Evolutionary conservation across 306 rosid species (phyloP).

Genomic region (Glycyrrhiza uralensis): DNA sequence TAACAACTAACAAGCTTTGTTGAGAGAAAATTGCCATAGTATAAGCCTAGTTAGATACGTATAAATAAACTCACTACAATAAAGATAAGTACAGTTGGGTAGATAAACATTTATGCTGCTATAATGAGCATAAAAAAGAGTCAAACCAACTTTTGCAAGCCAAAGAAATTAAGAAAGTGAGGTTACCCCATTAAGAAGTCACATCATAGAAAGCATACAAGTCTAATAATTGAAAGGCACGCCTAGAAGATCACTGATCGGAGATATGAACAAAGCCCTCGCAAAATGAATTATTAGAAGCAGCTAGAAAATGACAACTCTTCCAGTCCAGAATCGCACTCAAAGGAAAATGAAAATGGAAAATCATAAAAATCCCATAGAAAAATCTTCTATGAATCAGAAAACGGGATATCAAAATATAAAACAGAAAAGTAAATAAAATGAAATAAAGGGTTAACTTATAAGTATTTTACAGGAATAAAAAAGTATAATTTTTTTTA

Average conservation of each 20-base stretch:
- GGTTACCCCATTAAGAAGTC: not conserved
- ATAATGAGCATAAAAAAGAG: conserved; percentile 14
- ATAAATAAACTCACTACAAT: not conserved
- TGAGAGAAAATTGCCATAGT: not conserved
- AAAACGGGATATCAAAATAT: not conserved
- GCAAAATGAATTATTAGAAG: not conserved
- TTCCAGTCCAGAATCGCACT: not conserved
- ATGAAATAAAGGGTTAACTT: too few species aligned
- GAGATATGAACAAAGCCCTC: not conserved
- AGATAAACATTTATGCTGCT: conserved; percentile 12
- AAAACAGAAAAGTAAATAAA: not conserved
- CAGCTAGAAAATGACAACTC: not conserved
- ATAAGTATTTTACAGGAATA: too few species aligned
- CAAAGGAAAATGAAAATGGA: not conserved
- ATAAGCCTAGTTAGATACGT: not conserved
- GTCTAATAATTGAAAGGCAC: not conserved
- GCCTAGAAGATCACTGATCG: not conserved
- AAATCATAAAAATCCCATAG: not conserved
- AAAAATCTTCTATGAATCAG: not conserved
- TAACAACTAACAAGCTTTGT: not conserved
- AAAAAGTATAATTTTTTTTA: too few species aligned
- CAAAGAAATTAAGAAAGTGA: conserved; percentile 15
- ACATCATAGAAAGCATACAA: conserved; percentile 21
- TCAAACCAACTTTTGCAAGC: conserved; percentile 18
- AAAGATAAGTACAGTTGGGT: not conserved